These are phyloP conservation scores for Neurospora crassa DNA, from an alignment of 2,329 filamentous ascomycete species.

Conservation along the genomic window DNA sequence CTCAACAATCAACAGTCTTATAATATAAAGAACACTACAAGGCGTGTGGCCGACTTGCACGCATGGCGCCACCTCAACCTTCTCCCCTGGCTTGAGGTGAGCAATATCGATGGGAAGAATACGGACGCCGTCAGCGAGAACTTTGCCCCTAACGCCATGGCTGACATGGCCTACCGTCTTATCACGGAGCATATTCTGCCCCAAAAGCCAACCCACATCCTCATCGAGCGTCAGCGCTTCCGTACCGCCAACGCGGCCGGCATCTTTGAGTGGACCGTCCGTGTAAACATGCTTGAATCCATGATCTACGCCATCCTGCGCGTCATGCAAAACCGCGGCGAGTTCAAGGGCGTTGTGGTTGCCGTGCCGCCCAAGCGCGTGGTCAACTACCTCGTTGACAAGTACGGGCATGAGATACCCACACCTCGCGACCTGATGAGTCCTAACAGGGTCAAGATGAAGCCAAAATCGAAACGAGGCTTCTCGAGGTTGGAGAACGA, in stretches of 20 bases:
- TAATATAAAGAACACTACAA: background rate
- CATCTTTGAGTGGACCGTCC: constrained; percentile 73
- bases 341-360: constrained; percentile 34
- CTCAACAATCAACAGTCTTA: background rate
- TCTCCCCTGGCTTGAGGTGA: background rate
- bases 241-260: constrained; percentile 54
- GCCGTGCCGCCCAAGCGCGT: constrained; percentile 46
- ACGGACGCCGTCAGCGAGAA: constrained; percentile 19
- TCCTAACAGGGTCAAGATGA: background rate
- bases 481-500: background rate
- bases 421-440: background rate
- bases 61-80: background rate
- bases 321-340: constrained; percentile 37
- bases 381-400: constrained; percentile 42
- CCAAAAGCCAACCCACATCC: constrained; percentile 54
- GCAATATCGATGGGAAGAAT: background rate
- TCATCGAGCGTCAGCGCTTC: constrained; percentile 56
- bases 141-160: constrained; percentile 27
- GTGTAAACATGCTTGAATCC: constrained; percentile 72
- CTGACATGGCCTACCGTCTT: constrained; percentile 24
- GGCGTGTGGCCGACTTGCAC: background rate
- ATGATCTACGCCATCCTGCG: constrained; percentile 67
- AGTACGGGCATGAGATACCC: constrained; percentile 22
- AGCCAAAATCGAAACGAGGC: background rate
- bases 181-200: constrained; percentile 29